These are phyloP conservation scores for Paecilomyces fulvus DNA, from an alignment of 2,329 filamentous ascomycete species.

Conservation along the genomic window DNA sequence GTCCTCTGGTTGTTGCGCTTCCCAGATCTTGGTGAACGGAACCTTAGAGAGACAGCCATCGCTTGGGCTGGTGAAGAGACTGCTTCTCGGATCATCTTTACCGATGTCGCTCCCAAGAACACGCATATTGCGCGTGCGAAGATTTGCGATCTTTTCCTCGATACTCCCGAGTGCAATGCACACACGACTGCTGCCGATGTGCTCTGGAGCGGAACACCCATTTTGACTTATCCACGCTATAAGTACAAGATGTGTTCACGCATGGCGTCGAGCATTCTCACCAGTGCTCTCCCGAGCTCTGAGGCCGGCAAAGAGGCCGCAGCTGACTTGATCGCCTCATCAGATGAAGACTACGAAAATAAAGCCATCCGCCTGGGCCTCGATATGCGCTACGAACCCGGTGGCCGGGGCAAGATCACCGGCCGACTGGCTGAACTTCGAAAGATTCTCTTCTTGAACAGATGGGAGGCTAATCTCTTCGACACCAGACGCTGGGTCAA, in stretches of 20 bases:
- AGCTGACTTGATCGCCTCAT: slow-evolving; percentile 64
- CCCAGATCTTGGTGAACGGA: slow-evolving; percentile 81
- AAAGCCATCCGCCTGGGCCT: slow-evolving; percentile 61
- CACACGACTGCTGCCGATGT: slow-evolving; percentile 96
- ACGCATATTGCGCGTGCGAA: slow-evolving; percentile 87
- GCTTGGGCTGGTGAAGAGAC: slow-evolving; percentile 80
- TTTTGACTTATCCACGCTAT: slow-evolving; percentile 84
- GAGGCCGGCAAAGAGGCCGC: slow-evolving; percentile 60
- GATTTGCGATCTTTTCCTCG: slow-evolving; percentile 88
- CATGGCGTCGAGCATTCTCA: slow-evolving; percentile 92
- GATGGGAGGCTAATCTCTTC: slow-evolving; percentile 83
- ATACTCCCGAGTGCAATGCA: slow-evolving; percentile 96
- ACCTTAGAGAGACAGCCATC: slow-evolving; percentile 70
- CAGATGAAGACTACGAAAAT: slow-evolving; percentile 77
- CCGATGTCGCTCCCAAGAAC: slow-evolving; percentile 91
- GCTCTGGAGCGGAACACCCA: slow-evolving; percentile 88
- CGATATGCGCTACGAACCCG: slow-evolving; percentile 50
- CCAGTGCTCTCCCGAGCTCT: slow-evolving; percentile 71
- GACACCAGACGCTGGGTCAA: slow-evolving; percentile 85
- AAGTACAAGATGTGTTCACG: slow-evolving; percentile 98
- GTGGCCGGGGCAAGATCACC: slow-evolving; percentile 25
- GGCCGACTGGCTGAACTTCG: slow-evolving; percentile 74
- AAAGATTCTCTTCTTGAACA: slow-evolving; percentile 69
- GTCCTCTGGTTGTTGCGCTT: slow-evolving; percentile 96
- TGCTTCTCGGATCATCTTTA: slow-evolving; percentile 82